Percentiles rank a stretch among this genome's conserved stretches.
Conservation (phyloP, 1,284 basidiomycete genomes). For the Takashimella tepidaria region DNA sequence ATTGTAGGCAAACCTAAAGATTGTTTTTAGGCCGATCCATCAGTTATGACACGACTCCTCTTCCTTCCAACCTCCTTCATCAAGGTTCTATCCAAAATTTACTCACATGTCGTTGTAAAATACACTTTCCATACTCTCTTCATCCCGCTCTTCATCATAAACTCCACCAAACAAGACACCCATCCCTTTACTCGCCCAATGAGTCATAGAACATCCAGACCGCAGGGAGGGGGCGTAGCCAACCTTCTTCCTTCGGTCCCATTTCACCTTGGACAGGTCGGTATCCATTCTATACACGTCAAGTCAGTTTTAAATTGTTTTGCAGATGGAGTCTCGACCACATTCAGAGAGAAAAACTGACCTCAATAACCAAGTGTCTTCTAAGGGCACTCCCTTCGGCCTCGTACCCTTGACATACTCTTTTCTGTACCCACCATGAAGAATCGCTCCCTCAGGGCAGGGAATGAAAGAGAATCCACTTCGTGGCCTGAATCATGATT, state of each 20-base stretch:
- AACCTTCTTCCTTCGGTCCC: slow-evolving; percentile 77
- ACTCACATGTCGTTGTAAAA: slow-evolving; percentile 79
- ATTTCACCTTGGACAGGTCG: slow-evolving; percentile 62
- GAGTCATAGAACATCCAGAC: slow-evolving; percentile 49
- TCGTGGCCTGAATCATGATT: no score
- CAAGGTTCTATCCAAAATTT: background rate
- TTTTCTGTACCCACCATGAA: slow-evolving; percentile 92
- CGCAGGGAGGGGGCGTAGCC: slow-evolving; percentile 68
- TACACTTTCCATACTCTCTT: slow-evolving; percentile 76
- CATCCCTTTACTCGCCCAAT: slow-evolving; percentile 53
- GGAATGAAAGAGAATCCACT: slow-evolving; percentile 85
- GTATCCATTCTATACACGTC: slow-evolving; percentile 49
- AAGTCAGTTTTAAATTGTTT: slow-evolving; percentile 3
- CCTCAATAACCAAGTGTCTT: slow-evolving; percentile 89
- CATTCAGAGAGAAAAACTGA: slow-evolving; percentile 39
- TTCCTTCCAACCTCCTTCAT: no score
- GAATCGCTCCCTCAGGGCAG: slow-evolving; percentile 69
- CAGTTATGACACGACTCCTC: no score
- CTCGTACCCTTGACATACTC: slow-evolving; percentile 84
- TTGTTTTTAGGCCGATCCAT: no score
- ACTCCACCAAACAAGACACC: slow-evolving; percentile 89
- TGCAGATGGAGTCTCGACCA: background rate
- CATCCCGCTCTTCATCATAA: slow-evolving; percentile 78
- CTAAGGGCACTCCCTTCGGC: slow-evolving; percentile 77
- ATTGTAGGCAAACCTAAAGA: slow-evolving; percentile 69